Conservation (phyloP, 371 early-diverging fungal species). For the Mortierella sp. region DNA sequence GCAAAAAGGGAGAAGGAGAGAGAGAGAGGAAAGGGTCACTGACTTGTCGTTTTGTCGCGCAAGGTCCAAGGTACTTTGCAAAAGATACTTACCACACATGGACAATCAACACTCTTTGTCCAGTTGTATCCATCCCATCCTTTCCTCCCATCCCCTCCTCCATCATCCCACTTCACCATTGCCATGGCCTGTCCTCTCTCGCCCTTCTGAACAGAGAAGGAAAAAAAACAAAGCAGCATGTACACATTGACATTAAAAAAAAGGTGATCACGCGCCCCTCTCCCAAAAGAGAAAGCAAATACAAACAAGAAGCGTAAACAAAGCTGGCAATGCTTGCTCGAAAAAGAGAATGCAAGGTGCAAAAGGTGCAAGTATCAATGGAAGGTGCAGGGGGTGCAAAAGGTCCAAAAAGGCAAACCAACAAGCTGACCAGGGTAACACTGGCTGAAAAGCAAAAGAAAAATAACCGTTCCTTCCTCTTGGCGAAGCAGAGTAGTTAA, state of each 20-base stretch:
- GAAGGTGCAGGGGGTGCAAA: too few relatives aligned
- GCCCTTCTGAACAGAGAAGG: neutral
- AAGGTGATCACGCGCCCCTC: neutral
- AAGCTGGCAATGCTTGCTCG: neutral
- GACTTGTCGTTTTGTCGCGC: neutral
- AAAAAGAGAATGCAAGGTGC: neutral
- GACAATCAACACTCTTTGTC: neutral
- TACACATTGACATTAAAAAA: neutral
- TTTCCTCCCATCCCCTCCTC: neutral
- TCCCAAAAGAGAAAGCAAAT: neutral
- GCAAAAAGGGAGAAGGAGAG: neutral
- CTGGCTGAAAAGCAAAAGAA: too few relatives aligned
- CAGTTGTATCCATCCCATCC: neutral
- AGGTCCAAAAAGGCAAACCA: too few relatives aligned
- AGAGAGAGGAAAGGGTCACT: neutral
- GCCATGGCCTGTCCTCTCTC: neutral
- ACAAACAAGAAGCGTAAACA: neutral
- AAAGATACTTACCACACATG: neutral
- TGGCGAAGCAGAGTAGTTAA: too few relatives aligned
- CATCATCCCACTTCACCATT: neutral
- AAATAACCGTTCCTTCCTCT: too few relatives aligned
- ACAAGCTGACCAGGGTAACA: too few relatives aligned
- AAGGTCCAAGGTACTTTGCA: neutral
- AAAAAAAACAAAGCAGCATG: neutral
- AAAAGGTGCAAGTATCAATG: too few relatives aligned